These are phyloP conservation scores for Pseudocercospora cruenta DNA, from an alignment of 2,329 filamentous ascomycete genomes.

Conservation along the genomic window DNA sequence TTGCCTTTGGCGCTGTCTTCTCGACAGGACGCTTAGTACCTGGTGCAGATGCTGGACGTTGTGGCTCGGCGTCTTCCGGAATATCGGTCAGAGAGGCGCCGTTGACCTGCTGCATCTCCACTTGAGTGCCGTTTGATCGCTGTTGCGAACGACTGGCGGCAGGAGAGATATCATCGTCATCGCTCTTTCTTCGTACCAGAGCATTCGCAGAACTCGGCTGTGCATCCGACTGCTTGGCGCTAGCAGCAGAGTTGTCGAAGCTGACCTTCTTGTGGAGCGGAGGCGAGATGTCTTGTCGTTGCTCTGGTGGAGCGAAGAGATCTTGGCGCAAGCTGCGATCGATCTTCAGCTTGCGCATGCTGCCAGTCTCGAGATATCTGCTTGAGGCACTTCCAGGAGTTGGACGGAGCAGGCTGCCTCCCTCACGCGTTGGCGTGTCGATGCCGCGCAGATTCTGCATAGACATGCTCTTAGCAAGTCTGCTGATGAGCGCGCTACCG, in stretches of 20 bases:
- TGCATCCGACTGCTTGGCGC: slow-evolving; percentile 50
- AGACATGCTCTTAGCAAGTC: slow-evolving; percentile 82
- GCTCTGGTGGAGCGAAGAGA: slow-evolving; percentile 50
- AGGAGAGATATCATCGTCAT: slow-evolving; percentile 57
- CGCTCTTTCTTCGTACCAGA: slow-evolving; percentile 52
- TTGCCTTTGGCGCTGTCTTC: slow-evolving; percentile 19
- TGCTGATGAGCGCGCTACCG: slow-evolving; percentile 57
- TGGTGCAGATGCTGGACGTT: slow-evolving; percentile 32
- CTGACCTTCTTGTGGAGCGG: slow-evolving; percentile 79
- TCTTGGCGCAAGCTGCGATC: slow-evolving; percentile 81
- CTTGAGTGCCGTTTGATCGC: slow-evolving; percentile 42
- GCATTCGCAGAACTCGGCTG: slow-evolving; percentile 43
- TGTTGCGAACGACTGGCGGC: slow-evolving; percentile 28
- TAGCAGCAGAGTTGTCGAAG: slow-evolving; percentile 69
- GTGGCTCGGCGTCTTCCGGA: slow-evolving; percentile 65
- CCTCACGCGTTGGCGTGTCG: slow-evolving; percentile 64
- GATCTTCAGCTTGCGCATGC: slow-evolving; percentile 89
- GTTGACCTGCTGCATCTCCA: slow-evolving; percentile 72
- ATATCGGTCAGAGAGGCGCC: slow-evolving; percentile 66
- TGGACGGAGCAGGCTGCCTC: slow-evolving; percentile 84
- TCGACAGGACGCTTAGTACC: slow-evolving; percentile 24
- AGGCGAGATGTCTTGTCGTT: slow-evolving; percentile 42
- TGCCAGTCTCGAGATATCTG: slow-evolving; percentile 69
- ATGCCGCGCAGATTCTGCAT: slow-evolving; percentile 83
- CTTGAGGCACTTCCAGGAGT: slow-evolving; percentile 60